Evolutionary conservation across 345 rosid species (phyloP).

Genomic region (Carallia pectinifolia): DNA sequence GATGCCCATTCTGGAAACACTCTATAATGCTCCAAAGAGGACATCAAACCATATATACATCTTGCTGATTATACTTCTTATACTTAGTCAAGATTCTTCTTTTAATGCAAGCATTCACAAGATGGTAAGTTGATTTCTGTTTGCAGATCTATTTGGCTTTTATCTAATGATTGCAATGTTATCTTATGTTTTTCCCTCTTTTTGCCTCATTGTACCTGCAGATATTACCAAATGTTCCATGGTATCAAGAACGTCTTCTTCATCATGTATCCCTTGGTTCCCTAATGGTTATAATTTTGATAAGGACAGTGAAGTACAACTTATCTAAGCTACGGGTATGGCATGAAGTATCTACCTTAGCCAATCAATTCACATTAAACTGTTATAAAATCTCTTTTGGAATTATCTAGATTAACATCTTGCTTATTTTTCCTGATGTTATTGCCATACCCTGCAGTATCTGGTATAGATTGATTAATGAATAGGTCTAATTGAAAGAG

Average conservation of each 20-base stretch:
- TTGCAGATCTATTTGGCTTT: not conserved
- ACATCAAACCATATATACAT: conserved; percentile 95
- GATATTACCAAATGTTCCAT: conserved; percentile 85
- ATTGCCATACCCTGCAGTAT: too few relatives aligned
- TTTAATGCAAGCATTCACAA: conserved; percentile 93
- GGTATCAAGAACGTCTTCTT: conserved; percentile 96
- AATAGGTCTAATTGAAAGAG: too few relatives aligned
- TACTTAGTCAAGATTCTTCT: conserved; percentile 96
- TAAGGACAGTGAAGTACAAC: conserved; percentile 94
- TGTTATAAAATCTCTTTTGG: too few relatives aligned
- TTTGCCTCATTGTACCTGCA: conserved; percentile 11
- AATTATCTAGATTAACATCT: too few relatives aligned
- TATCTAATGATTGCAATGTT: conserved; percentile 7
- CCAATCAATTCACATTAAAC: conserved; percentile 4
- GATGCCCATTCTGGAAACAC: conserved; percentile 90
- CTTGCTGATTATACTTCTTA: conserved; percentile 92
- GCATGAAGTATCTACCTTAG: conserved; percentile 14
- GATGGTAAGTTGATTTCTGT: conserved; percentile 46
- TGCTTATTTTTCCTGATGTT: too few relatives aligned
- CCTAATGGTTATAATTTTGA: conserved; percentile 76
- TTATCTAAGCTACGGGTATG: conserved; percentile 96
- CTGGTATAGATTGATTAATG: too few relatives aligned
- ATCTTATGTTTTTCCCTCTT: not conserved
- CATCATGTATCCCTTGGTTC: conserved; percentile 97
- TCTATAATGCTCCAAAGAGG: conserved; percentile 81